Conservation (phyloP, 805 yeast genomes). For the Candida taoyuanica region DNA sequence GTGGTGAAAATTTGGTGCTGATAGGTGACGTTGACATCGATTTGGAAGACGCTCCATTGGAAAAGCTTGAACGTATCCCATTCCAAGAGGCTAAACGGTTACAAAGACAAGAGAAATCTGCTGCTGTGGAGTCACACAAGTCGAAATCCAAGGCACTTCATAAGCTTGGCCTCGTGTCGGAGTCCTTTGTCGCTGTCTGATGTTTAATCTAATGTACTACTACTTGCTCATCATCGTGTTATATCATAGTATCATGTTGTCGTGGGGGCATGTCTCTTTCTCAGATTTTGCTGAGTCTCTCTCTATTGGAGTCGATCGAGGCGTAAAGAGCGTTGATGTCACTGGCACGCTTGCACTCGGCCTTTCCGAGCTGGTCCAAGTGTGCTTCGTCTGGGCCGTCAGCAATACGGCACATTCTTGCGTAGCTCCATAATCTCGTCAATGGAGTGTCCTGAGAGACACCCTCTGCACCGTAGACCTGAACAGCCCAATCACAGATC, state of each 20-base stretch:
- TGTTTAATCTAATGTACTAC: too few relatives aligned
- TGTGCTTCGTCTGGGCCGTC: conserved; percentile 73
- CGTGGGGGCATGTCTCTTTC: too few relatives aligned
- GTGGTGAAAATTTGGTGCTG: conserved; percentile 95
- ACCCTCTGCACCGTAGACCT: conserved; percentile 62
- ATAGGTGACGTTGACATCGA: conserved; percentile 92
- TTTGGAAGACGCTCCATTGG: conserved; percentile 67
- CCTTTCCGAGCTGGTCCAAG: conserved; percentile 49
- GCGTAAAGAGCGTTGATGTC: conserved; percentile 33
- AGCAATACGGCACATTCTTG: conserved; percentile 56
- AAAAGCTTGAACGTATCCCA: conserved; percentile 50
- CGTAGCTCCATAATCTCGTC: conserved; percentile 46
- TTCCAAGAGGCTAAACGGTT: conserved; percentile 56
- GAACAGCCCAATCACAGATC: conserved; percentile 58
- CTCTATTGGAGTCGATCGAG: conserved; percentile 16
- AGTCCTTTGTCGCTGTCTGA: conserved; percentile 38
- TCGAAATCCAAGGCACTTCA: conserved; percentile 44
- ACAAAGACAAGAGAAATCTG: conserved; percentile 28
- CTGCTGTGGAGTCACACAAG: conserved; percentile 38
- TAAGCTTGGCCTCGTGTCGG: conserved; percentile 52
- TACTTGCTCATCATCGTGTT: conserved; percentile 2
- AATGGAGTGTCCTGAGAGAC: conserved; percentile 57
- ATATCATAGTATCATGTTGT: conserved; percentile 6
- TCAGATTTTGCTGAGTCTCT: conserved; percentile 18
- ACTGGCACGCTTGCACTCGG: conserved; percentile 36